These are phyloP conservation scores for Paralagenidium karlingii DNA, from an alignment of 352 stramenopile species.

Conservation along the genomic window DNA sequence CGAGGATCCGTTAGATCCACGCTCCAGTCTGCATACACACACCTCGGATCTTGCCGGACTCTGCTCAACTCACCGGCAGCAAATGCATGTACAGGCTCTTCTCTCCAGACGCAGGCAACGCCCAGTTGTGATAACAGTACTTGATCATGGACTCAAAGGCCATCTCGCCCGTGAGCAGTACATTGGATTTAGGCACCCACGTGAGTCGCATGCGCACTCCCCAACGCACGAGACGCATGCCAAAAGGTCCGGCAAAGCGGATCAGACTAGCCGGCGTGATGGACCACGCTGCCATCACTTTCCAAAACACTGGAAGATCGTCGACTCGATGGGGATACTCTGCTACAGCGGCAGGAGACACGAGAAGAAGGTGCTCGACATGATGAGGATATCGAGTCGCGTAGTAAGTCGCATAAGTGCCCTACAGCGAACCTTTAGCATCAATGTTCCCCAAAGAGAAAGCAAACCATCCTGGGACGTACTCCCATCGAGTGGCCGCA, in stretches of 20 bases:
- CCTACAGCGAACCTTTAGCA: neutral
- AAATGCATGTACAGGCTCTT: conserved; percentile 67
- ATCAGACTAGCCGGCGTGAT: conserved; percentile 71
- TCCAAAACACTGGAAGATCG: conserved; percentile 27
- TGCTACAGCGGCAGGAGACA: conserved; percentile 50
- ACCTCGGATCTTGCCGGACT: too few species aligned
- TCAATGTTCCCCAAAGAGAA: conserved; percentile 2
- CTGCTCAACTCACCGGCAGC: conserved; percentile 42
- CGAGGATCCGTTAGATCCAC: too few species aligned
- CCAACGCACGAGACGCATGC: conserved; percentile 33
- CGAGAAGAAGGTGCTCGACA: conserved; percentile 63
- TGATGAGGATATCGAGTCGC: conserved; percentile 50
- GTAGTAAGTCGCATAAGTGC: conserved; percentile 72
- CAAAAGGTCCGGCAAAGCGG: conserved; percentile 49
- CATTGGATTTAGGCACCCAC: conserved; percentile 54
- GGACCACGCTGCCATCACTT: conserved; percentile 18
- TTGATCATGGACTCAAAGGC: conserved; percentile 51
- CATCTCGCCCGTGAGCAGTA: conserved; percentile 55
- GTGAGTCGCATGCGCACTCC: conserved; percentile 38
- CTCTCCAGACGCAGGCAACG: conserved; percentile 50
- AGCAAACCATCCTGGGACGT: conserved; percentile 6
- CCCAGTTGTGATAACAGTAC: conserved; percentile 81
- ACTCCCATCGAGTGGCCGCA: conserved; percentile 75
- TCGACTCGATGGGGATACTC: conserved; percentile 4
- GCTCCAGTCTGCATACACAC: too few species aligned